Evolutionary conservation across 306 rosid genomes (phyloP).

Genomic region (Myrica gale): DNA sequence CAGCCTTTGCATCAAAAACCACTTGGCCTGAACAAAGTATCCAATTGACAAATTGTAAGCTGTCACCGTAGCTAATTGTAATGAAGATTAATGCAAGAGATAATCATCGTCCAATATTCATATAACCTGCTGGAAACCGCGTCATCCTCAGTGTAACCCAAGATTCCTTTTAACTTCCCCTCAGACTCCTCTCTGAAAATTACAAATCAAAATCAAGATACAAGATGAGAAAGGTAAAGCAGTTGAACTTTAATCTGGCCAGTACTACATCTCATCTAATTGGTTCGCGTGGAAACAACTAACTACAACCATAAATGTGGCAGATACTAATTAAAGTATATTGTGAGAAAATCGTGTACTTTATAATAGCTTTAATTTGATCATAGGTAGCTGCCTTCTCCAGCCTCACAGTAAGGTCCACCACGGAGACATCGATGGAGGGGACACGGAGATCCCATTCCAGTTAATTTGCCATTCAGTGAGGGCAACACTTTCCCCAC

Average conservation of each 20-base stretch:
- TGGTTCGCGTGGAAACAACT: background rate
- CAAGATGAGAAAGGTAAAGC: background rate
- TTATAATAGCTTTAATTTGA: slow-evolving; percentile 59
- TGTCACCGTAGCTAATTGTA: too few species aligned
- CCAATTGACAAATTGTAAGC: background rate
- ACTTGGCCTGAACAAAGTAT: slow-evolving; percentile 54
- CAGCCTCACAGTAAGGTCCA: slow-evolving; percentile 74
- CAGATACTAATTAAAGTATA: background rate
- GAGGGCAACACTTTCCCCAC: slow-evolving; percentile 71
- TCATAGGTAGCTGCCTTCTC: slow-evolving; percentile 55
- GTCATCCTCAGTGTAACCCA: slow-evolving; percentile 76
- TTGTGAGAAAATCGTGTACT: slow-evolving; percentile 37
- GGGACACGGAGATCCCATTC: slow-evolving; percentile 85
- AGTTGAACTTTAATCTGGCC: background rate
- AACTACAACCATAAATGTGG: background rate
- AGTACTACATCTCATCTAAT: background rate
- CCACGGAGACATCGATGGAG: slow-evolving; percentile 72
- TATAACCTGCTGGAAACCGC: slow-evolving; percentile 72
- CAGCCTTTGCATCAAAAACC: slow-evolving; percentile 78
- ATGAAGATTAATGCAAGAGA: too few species aligned
- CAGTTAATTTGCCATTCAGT: slow-evolving; percentile 76
- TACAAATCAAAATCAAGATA: background rate
- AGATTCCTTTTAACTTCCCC: slow-evolving; percentile 70
- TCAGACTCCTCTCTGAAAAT: slow-evolving; percentile 66
- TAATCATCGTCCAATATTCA: too few species aligned